These are phyloP conservation scores for Hemileccinum impolitum DNA, from an alignment of 768 basidiomycete genomes.

Conservation along the genomic window DNA sequence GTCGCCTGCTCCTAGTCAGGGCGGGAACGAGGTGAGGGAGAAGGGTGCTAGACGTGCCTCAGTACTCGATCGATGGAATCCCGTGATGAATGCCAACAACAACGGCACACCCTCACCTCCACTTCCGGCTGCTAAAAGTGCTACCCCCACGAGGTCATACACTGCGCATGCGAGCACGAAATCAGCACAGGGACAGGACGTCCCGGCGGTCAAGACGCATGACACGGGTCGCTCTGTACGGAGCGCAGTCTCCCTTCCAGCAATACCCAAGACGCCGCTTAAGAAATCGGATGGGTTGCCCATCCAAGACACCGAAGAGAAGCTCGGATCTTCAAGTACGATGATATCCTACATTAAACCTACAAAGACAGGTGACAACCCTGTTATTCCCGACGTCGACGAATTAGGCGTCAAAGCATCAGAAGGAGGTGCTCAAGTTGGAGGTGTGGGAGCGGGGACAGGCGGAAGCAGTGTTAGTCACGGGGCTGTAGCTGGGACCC, in stretches of 20 bases:
- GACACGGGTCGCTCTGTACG: slow-evolving; percentile 35
- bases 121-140: slow-evolving; percentile 36
- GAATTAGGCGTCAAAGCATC: slow-evolving; percentile 40
- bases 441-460: slow-evolving; percentile 6
- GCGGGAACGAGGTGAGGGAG: slow-evolving; percentile 38
- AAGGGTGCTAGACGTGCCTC: slow-evolving; percentile 35
- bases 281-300: slow-evolving; percentile 22
- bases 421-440: slow-evolving; percentile 46
- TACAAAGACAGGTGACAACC: slow-evolving; percentile 44
- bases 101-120: slow-evolving; percentile 36
- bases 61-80: slow-evolving; percentile 74
- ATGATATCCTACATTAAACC: slow-evolving; percentile 63
- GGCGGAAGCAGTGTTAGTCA: slow-evolving; percentile 13
- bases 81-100: slow-evolving; percentile 29
- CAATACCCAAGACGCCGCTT: slow-evolving; percentile 29
- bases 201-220: slow-evolving; percentile 27
- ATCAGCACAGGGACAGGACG: slow-evolving; percentile 20
- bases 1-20: slow-evolving; percentile 32
- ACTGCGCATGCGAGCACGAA: slow-evolving; percentile 33
- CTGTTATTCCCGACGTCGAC: slow-evolving; percentile 31
- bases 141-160: slow-evolving; percentile 39
- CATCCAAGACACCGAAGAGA: slow-evolving; percentile 30
- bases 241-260: slow-evolving; percentile 41
- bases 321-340: slow-evolving; percentile 72
- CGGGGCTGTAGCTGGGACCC: slow-evolving; percentile 16